These are phyloP conservation scores for Monilinia aucupariae DNA, from an alignment of 2,329 filamentous ascomycete species.

Conservation along the genomic window DNA sequence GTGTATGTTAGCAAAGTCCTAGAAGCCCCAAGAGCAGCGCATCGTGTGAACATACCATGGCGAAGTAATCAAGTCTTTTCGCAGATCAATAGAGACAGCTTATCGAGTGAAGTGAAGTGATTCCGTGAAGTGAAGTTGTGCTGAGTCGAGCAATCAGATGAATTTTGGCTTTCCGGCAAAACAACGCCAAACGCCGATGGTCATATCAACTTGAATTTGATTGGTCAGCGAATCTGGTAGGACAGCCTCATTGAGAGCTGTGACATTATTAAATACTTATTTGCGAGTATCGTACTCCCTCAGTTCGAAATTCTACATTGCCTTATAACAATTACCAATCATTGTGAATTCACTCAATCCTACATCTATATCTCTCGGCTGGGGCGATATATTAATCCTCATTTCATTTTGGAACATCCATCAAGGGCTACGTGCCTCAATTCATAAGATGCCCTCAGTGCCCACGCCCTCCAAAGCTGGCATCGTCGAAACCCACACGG, in stretches of 20 bases:
- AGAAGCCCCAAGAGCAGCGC: no score
- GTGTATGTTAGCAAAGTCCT: not conserved
- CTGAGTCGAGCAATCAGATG: slow-evolving; percentile 6
- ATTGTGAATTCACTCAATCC: not conserved
- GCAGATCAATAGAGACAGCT: slow-evolving; percentile 10
- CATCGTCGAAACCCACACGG: slow-evolving; percentile 68
- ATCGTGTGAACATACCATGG: slow-evolving; percentile 8
- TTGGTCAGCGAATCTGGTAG: not conserved
- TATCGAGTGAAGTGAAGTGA: slow-evolving; percentile 9
- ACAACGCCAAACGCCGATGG: slow-evolving; percentile 15
- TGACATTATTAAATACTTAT: not conserved
- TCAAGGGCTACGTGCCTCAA: not conserved
- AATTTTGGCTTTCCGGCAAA: slow-evolving; percentile 16
- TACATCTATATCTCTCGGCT: not conserved
- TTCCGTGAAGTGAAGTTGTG: slow-evolving; percentile 12
- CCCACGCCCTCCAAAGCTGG: slow-evolving; percentile 55
- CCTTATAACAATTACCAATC: not conserved
- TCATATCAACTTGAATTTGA: slow-evolving; percentile 12
- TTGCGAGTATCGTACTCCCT: no score
- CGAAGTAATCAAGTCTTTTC: slow-evolving; percentile 2
- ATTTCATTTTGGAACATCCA: not conserved
- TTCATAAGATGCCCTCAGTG: slow-evolving; percentile 36
- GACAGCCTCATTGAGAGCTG: slow-evolving; percentile 1
- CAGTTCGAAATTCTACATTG: not conserved
- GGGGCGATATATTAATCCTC: not conserved